A percentile compares a stretch with the other conserved stretches of the same genome.
These are phyloP conservation scores for Podila epicladia DNA, from an alignment of 192 early-diverging fungal species.

Conservation along the genomic window DNA sequence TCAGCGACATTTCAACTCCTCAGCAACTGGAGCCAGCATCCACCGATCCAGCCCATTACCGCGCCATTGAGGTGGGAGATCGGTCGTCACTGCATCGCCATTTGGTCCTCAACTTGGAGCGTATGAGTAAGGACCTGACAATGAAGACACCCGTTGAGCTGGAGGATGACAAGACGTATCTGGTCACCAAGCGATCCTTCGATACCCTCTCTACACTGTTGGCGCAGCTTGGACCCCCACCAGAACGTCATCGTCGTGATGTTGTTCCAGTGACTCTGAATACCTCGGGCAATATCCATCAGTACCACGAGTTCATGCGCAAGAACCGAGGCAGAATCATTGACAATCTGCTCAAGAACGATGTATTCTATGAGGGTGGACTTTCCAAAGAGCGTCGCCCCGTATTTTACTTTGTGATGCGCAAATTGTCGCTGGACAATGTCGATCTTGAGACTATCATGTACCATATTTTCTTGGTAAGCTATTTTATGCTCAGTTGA, in stretches of 20 bases:
- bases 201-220: conserved; percentile 86
- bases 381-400: conserved; percentile 76
- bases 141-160: conserved; percentile 48
- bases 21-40: conserved; percentile 48
- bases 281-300: conserved; percentile 41
- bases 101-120: conserved; percentile 74
- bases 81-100: conserved; percentile 66
- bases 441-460: conserved; percentile 89
- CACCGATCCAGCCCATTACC: conserved; percentile 60
- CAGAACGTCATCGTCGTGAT: conserved; percentile 70
- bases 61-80: conserved; percentile 50
- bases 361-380: conserved; percentile 86
- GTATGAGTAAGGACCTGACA: conserved; percentile 73
- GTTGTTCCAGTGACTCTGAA: conserved; percentile 52
- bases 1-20: conserved; percentile 78
- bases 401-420: conserved; percentile 87
- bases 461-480: conserved; percentile 76
- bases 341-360: conserved; percentile 74
- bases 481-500: neutral
- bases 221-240: conserved; percentile 87
- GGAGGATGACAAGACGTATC: conserved; percentile 49
- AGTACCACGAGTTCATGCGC: conserved; percentile 76
- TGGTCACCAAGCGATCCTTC: conserved; percentile 73
- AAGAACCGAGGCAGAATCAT: conserved; percentile 72
- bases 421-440: conserved; percentile 76